Conservation (phyloP, 1,284 basidiomycete species). For the Meripilus lineatus region DNA sequence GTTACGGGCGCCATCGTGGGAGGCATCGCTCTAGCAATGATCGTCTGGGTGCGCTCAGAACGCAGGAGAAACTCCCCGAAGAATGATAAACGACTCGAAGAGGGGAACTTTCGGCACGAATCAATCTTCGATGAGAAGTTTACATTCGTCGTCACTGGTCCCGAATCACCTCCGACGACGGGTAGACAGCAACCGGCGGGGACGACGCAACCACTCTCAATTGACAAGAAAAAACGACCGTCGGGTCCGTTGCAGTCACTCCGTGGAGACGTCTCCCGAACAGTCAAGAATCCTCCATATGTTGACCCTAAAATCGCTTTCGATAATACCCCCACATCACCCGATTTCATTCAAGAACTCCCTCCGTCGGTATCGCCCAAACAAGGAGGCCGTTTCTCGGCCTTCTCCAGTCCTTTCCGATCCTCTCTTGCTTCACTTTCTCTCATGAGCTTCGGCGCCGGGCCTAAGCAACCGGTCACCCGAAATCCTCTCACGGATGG, state of each 20-base stretch:
- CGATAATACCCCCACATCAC: constrained; percentile 5
- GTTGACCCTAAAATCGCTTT: constrained; percentile 12
- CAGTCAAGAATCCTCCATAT: constrained; percentile 16
- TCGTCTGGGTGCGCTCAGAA: constrained; percentile 38
- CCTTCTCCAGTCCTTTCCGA: too few relatives aligned
- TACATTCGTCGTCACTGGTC: too few relatives aligned
- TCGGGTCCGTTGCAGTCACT: constrained; percentile 1
- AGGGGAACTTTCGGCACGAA: too few relatives aligned
- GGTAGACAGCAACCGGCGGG: too few relatives aligned
- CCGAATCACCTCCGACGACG: too few relatives aligned
- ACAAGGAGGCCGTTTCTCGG: too few relatives aligned
- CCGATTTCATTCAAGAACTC: neutral
- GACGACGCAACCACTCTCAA: too few relatives aligned
- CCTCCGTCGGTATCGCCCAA: neutral
- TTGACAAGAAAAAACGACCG: neutral
- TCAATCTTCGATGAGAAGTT: too few relatives aligned
- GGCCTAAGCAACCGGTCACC: neutral
- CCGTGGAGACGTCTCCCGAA: neutral
- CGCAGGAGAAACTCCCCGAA: constrained; percentile 24
- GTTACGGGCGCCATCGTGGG: constrained; percentile 34
- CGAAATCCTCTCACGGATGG: neutral
- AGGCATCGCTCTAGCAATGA: constrained; percentile 36
- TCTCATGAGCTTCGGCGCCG: neutral
- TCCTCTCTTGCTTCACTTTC: neutral
- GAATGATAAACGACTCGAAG: constrained; percentile 9